Conservation (phyloP, 1,139 yeast species). For the Arxiozyma slooffiae region DNA sequence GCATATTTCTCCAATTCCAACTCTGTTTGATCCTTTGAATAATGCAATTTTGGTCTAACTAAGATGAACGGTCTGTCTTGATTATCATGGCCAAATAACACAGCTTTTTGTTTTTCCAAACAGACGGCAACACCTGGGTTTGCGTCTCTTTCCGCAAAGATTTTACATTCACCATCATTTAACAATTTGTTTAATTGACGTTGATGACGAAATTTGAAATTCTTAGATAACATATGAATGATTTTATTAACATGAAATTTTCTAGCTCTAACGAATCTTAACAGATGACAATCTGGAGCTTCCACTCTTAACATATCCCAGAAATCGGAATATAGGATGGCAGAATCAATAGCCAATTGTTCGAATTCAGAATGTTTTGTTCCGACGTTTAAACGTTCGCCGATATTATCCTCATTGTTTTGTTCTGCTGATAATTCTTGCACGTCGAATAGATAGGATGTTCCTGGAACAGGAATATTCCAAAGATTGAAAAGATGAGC, state of each 20-base stretch:
- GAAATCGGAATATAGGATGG: constrained; percentile 32
- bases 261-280: constrained; percentile 64
- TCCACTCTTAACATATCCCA: constrained; percentile 56
- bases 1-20: constrained; percentile 61
- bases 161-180: constrained; percentile 49
- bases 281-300: constrained; percentile 56
- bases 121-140: constrained; percentile 30
- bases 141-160: constrained; percentile 22
- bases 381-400: background rate
- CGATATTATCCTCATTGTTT: background rate
- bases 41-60: constrained; percentile 65
- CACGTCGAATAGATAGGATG: background rate
- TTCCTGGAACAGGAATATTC: constrained; percentile 41
- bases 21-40: constrained; percentile 58
- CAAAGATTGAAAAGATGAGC: constrained; percentile 50
- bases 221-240: constrained; percentile 53
- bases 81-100: constrained; percentile 55
- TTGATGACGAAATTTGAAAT: constrained; percentile 63
- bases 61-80: constrained; percentile 59
- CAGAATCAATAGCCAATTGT: constrained; percentile 34
- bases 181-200: constrained; percentile 49
- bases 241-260: constrained; percentile 60
- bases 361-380: constrained; percentile 1
- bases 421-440: background rate
- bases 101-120: constrained; percentile 48